phyloP scores from a whole-genome alignment of 2,329 filamentous ascomycete species.

The Meredithiella fracta region DNA sequence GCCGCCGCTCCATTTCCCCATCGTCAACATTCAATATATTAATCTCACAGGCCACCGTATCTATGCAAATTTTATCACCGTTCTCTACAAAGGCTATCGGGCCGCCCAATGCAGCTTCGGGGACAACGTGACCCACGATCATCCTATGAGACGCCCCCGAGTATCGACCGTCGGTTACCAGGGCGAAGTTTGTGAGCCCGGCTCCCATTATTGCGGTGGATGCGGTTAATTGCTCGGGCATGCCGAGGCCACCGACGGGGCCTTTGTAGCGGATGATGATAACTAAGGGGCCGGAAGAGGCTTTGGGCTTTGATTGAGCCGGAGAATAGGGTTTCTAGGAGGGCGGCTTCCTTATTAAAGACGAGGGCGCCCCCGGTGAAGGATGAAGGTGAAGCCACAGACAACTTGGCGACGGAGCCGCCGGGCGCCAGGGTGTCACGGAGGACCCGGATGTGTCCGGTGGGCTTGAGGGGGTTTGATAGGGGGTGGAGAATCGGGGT shows the following conservation, averaged over 20 bases:
- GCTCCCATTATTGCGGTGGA: conserved; percentile 91
- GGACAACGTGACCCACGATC: conserved; percentile 83
- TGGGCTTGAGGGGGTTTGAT: conserved; percentile 55
- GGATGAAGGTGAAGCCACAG: conserved; percentile 73
- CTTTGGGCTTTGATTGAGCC: conserved; percentile 36
- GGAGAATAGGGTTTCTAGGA: conserved; percentile 61
- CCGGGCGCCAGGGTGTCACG: conserved; percentile 75
- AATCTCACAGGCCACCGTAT: conserved; percentile 67
- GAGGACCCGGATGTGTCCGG: conserved; percentile 78
- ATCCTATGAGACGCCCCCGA: conserved; percentile 80
- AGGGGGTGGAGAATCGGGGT: conserved; percentile 73
- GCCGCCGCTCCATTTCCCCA: conserved; percentile 50
- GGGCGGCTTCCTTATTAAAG: conserved; percentile 70
- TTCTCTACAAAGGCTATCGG: conserved; percentile 70
- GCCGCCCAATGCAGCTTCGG: conserved; percentile 76
- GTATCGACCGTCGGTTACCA: conserved; percentile 87
- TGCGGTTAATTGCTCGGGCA: conserved; percentile 88
- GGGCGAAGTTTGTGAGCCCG: conserved; percentile 67
- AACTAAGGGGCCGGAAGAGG: conserved; percentile 64
- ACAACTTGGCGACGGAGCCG: conserved; percentile 89
- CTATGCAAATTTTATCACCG: conserved; percentile 73
- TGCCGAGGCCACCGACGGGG: conserved; percentile 81
- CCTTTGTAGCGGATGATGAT: conserved; percentile 87
- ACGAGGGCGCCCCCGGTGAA: conserved; percentile 71
- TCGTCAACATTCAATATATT: conserved; percentile 44